A percentile compares a stretch with the other conserved stretches of the same genome.
phyloP scores from a whole-genome alignment of 768 basidiomycete species.

The Strobilomyces confusus region DNA sequence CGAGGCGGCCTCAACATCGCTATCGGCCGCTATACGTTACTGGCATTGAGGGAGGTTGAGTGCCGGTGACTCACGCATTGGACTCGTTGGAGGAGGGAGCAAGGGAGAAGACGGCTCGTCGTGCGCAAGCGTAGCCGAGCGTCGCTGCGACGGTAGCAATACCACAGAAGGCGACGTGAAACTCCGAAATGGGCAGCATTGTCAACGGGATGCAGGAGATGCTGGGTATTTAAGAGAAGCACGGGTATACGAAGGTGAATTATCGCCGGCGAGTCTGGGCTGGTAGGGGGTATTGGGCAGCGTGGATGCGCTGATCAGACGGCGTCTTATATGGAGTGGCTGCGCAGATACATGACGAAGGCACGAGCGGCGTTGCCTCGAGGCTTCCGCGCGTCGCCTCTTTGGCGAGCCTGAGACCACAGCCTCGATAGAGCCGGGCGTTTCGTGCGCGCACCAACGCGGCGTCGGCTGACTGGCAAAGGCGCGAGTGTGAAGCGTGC shows the following conservation, averaged over 20 bases:
- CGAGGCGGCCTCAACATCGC: constrained; percentile 28
- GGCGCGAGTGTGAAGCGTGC: neutral
- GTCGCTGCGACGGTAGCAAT: constrained; percentile 59
- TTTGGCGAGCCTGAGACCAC: constrained; percentile 14
- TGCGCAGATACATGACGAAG: constrained; percentile 20
- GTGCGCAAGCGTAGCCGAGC: constrained; percentile 53
- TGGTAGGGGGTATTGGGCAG: constrained; percentile 20
- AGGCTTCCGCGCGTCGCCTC: constrained; percentile 27
- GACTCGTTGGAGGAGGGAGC: constrained; percentile 15
- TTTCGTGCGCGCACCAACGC: neutral
- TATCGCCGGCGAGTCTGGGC: constrained; percentile 19
- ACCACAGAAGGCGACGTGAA: constrained; percentile 53
- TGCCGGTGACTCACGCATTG: constrained; percentile 32
- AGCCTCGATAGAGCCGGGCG: constrained; percentile 8
- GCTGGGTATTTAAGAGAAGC: constrained; percentile 20
- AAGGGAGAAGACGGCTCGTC: constrained; percentile 31
- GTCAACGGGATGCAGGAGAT: neutral
- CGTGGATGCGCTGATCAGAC: constrained; percentile 20
- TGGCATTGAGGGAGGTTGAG: constrained; percentile 26
- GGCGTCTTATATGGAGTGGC: constrained; percentile 30
- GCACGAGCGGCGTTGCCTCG: constrained; percentile 30
- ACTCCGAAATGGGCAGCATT: constrained; percentile 51
- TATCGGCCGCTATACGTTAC: constrained; percentile 28
- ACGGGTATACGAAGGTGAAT: constrained; percentile 15
- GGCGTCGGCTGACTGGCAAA: neutral